Evolutionary conservation across 352 stramenopile species (phyloP), one percentile per base, ranked within the genome.

Genomic region (Phytophthora podocarpi): DNA sequence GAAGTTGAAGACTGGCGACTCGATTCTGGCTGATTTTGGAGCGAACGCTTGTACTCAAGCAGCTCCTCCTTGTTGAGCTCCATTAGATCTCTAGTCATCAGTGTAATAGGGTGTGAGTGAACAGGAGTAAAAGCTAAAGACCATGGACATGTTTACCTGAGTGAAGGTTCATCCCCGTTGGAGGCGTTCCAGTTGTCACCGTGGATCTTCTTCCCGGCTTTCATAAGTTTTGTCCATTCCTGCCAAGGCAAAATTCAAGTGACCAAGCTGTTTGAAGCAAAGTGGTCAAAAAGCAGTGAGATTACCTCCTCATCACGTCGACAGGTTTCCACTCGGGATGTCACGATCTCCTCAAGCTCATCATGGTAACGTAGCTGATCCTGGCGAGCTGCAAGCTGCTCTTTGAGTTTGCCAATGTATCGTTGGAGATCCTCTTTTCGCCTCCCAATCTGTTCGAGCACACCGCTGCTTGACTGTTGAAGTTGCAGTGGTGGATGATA

Each of bases 1-100:
- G 57, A 49, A 12, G 37, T 31, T 35, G 46, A 50, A 32, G 31
- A 24, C 20, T n/a, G 37, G 13, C 53, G 62, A 55, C 16, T 67
- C 20, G 24, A 67, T 20, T 28, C 48, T 21, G 34, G 51, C 21
- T 27, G 43, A 35, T 54, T 67, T 23, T 57, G 42, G 7, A 68
- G 59, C 12, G 50, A 71, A 1, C 63, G 63, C 50, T 88, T 90
- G 45, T 82, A 77, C 30, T 83, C 79, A 0, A 91, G 66, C 15
- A 94, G 63, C 45, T 94, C 81, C 3, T 90, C 75, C 34, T 91
- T 91, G 59, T 90, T 77, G 5, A 80, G 39, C 54, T 89, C 79
- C 77, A 90, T 91, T 8, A 89, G 60, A 28, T 89, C 79, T 42
- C 74, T 87, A 59, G 7, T 7, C 2, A 23, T 23, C 36, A 58